A percentile compares a stretch with the other conserved stretches of the same genome.
Evolutionary conservation across 208 protist species (phyloP).

Genomic region (Lotmaria passim): DNA sequence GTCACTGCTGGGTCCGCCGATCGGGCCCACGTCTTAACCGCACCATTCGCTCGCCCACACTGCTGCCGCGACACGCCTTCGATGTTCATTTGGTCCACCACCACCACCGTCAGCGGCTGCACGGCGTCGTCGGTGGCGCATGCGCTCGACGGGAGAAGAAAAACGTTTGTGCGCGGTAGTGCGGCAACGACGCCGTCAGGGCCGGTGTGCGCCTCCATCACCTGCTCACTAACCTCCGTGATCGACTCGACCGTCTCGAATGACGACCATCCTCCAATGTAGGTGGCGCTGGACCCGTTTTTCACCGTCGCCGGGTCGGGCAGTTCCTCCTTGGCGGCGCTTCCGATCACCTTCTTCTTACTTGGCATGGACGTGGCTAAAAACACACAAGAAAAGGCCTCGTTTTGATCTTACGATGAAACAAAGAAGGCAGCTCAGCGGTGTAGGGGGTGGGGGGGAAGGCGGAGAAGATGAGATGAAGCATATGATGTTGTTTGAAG

Average conservation of each 20-base stretch:
- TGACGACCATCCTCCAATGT: slow-evolving; percentile 82
- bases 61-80: slow-evolving; percentile 55
- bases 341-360: slow-evolving; percentile 47
- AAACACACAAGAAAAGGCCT: neutral
- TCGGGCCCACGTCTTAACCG: slow-evolving; percentile 7
- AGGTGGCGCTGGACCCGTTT: slow-evolving; percentile 62
- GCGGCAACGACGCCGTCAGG: slow-evolving; percentile 50
- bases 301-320: slow-evolving; percentile 59
- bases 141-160: slow-evolving; percentile 52
- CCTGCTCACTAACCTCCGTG: slow-evolving; percentile 43
- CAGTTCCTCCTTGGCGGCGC: slow-evolving; percentile 69
- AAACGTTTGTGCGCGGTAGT: slow-evolving; percentile 68
- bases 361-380: slow-evolving; percentile 16
- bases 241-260: slow-evolving; percentile 61
- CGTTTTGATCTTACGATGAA: neutral
- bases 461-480: neutral
- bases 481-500: too few species aligned
- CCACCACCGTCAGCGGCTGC: slow-evolving; percentile 29
- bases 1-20: neutral
- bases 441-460: too few species aligned
- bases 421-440: neutral
- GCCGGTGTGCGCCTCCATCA: slow-evolving; percentile 57
- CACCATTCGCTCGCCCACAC: slow-evolving; percentile 23
- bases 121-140: slow-evolving; percentile 3
- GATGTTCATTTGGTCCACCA: slow-evolving; percentile 65